These are phyloP conservation scores for Spirogloea muscicola DNA, from an alignment of 139 green algal genomes.

Conservation along the genomic window DNA sequence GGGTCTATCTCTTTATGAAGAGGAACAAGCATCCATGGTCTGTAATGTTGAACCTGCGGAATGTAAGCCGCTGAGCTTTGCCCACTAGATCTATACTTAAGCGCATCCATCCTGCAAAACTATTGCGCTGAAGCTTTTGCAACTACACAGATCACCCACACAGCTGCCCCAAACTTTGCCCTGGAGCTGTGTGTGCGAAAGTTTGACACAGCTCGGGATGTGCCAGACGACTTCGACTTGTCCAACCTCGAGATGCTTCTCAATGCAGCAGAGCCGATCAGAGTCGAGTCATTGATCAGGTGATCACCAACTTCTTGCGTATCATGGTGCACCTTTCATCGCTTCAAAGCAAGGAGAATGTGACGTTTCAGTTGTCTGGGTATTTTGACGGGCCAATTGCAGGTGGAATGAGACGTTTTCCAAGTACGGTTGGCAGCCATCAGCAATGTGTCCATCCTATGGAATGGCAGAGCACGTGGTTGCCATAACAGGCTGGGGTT, in stretches of 20 bases:
- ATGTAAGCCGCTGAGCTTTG: too few relatives aligned
- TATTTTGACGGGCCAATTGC: too few relatives aligned
- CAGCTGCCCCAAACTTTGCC: constrained; percentile 34
- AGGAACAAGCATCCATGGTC: too few relatives aligned
- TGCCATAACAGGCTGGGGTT: neutral
- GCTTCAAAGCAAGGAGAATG: too few relatives aligned
- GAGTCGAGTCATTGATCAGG: constrained; percentile 2
- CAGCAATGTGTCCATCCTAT: constrained; percentile 34
- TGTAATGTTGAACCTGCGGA: too few relatives aligned
- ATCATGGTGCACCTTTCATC: too few relatives aligned
- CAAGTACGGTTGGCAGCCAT: neutral
- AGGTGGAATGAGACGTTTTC: constrained; percentile 24
- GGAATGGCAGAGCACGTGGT: constrained; percentile 38
- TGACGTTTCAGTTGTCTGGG: too few relatives aligned
- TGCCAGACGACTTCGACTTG: constrained; percentile 11
- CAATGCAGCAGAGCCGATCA: constrained; percentile 30
- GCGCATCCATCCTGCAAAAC: too few relatives aligned
- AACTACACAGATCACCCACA: constrained; percentile 47
- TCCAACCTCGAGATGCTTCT: constrained; percentile 23
- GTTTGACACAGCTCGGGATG: neutral
- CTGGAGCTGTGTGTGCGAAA: constrained; percentile 25
- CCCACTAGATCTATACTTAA: too few relatives aligned
- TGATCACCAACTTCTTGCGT: too few relatives aligned
- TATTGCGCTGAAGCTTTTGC: too few relatives aligned
- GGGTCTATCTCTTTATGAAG: too few relatives aligned